Base-by-base conservation (phyloP, 2,329 filamentous ascomycete genomes). In the Colletotrichum melonis region DNA sequence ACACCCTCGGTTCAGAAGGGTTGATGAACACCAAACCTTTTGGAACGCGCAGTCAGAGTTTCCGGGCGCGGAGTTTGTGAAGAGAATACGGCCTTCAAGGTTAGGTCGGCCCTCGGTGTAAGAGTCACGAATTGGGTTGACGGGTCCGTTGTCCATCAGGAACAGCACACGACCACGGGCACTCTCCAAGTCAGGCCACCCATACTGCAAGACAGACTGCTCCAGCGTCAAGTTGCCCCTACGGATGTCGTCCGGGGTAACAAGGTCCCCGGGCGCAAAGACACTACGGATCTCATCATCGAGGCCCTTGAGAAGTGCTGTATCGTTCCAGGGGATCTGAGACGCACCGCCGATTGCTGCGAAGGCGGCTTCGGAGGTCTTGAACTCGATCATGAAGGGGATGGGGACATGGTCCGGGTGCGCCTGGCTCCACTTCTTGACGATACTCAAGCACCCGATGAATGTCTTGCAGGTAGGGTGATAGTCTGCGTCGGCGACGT, bases 301-400 rank as follows among this genome's bases (percentile, higher is more conserved):
- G 35, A 88, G 79, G 19, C 80, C 82, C 68, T 83, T 82, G 9
- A 88, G 81, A 4, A 82, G 78, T 4, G 78, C 80, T 0, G 79
- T 74, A 22, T 86, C 78, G 26, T 84, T 84, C 86, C 86, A 88
- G 42, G 82, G 81, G 26, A 84, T 82, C 2, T 82, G 79, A 69
- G 82, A 78, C 5, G 83, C 81, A 14, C 83, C 82, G 42, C 83
- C 78, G 4, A 74, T 63, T n/a, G 69, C 63, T 6, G 70, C 75
- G 26, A 75, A 62, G n/a, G 75, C 60, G 1, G 65, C 46, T 22
- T 80, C 76, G 5, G 79, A 75, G 7, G 81, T 83, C 77, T 88
- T 88, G 73, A 88, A 84, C 75, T 88, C 86, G 5, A 88, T 81
- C 78, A 88, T 86, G 76, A 88, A 82, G 16, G 84, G 80, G 72